phyloP scores from a whole-genome alignment of 306 rosid species.

The Rosa rugosa region DNA sequence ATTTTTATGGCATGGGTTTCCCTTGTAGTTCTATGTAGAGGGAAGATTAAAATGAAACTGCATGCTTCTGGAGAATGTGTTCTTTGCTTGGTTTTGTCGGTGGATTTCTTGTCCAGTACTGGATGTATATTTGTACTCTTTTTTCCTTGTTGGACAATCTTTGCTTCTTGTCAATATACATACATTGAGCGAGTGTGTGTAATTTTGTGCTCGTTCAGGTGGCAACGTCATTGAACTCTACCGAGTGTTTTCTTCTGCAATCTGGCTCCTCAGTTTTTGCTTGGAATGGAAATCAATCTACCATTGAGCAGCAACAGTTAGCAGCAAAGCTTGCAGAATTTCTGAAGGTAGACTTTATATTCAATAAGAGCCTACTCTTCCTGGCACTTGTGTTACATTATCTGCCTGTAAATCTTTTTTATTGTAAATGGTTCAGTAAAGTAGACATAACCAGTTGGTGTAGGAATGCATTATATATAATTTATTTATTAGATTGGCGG shows the following conservation, averaged over 20 bases:
- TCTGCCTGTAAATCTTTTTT: conserved; percentile 11
- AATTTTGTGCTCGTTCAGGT: conserved; percentile 53
- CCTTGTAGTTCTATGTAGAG: not conserved
- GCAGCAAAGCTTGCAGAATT: conserved; percentile 89
- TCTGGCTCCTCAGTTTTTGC: conserved; percentile 85
- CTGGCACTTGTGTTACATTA: not conserved
- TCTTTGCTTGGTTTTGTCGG: not conserved
- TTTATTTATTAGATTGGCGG: not conserved
- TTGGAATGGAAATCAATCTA: conserved; percentile 94
- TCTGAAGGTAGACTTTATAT: conserved; percentile 57
- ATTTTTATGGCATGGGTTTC: not conserved
- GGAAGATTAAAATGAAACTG: not conserved
- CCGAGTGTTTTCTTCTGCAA: conserved; percentile 86
- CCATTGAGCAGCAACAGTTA: conserved; percentile 90
- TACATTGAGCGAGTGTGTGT: not conserved
- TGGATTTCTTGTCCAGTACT: not conserved
- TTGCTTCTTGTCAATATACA: not conserved
- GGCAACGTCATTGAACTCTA: conserved; percentile 76
- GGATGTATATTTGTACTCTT: not conserved
- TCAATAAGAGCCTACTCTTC: not conserved
- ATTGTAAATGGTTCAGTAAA: conserved; percentile 12
- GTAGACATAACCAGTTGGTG: conserved; percentile 18
- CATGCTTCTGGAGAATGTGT: not conserved
- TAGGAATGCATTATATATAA: conserved; percentile 6
- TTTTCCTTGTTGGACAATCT: not conserved